These are phyloP conservation scores for Pythium insidiosum DNA, from an alignment of 352 stramenopile species.

Conservation along the genomic window DNA sequence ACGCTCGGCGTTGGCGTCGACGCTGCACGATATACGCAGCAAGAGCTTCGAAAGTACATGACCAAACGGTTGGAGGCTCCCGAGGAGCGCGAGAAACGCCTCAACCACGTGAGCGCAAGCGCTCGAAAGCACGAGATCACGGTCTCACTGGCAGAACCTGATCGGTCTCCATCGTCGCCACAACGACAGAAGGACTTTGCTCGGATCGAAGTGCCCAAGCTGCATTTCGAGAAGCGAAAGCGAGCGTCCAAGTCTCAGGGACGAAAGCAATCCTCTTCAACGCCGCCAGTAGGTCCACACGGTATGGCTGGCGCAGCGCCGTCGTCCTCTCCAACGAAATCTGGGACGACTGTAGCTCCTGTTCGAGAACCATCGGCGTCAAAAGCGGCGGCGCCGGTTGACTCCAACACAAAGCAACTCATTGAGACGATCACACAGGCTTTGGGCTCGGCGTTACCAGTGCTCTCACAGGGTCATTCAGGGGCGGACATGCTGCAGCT, in stretches of 20 bases:
- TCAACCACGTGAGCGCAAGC: constrained; percentile 44
- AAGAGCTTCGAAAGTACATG: constrained; percentile 81
- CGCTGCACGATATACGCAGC: constrained; percentile 44
- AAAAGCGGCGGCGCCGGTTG: constrained; percentile 14
- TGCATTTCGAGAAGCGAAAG: constrained; percentile 38
- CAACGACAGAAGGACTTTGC: constrained; percentile 18
- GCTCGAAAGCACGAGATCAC: constrained; percentile 59
- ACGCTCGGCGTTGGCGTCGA: constrained; percentile 62
- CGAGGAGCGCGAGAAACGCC: constrained; percentile 46
- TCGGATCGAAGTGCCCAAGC: constrained; percentile 43
- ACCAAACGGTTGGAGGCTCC: constrained; percentile 72
- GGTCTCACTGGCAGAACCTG: constrained; percentile 16
- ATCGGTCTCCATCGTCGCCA: neutral
- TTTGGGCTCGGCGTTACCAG: constrained; percentile 37
- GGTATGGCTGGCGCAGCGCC: neutral
- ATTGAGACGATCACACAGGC: constrained; percentile 73
- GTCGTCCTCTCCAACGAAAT: neutral
- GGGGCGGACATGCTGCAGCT: constrained; percentile 68
- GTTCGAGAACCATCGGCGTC: too few relatives aligned
- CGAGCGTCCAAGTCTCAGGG: neutral
- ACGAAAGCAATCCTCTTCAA: neutral
- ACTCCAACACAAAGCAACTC: constrained; percentile 52
- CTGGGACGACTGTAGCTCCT: neutral
- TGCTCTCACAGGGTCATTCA: constrained; percentile 9
- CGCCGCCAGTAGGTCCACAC: too few relatives aligned